These are phyloP conservation scores for Diversispora epigaea DNA, from an alignment of 192 early-diverging fungal species.

Conservation along the genomic window DNA sequence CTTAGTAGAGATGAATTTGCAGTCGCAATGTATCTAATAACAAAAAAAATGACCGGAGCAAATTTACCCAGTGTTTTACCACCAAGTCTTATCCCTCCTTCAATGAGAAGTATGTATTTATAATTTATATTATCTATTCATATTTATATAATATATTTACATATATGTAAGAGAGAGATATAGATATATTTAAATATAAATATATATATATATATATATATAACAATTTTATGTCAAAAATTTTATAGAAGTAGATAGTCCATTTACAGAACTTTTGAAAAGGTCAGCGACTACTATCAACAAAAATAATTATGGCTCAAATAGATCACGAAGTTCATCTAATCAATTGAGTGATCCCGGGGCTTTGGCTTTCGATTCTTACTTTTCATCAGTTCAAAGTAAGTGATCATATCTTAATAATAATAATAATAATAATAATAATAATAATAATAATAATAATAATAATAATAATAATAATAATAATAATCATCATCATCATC, in stretches of 20 bases:
- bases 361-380: background rate
- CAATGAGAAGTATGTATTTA: conserved; percentile 37
- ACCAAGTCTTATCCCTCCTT: conserved; percentile 56
- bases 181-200: no score
- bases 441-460: no score
- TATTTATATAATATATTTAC: no score
- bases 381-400: no score
- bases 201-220: no score
- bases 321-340: background rate
- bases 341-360: background rate
- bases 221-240: no score
- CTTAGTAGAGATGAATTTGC: conserved; percentile 74
- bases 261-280: conserved; percentile 7
- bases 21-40: conserved; percentile 79
- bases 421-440: no score
- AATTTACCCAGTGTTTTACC: conserved; percentile 60
- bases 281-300: background rate
- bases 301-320: background rate
- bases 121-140: no score
- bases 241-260: background rate
- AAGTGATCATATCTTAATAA: no score
- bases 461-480: no score
- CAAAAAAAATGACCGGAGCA: conserved; percentile 52
- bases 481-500: no score
- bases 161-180: background rate